phyloP scores from a whole-genome alignment of 2,329 filamentous ascomycete genomes.

The Sporothrix curviconia region DNA sequence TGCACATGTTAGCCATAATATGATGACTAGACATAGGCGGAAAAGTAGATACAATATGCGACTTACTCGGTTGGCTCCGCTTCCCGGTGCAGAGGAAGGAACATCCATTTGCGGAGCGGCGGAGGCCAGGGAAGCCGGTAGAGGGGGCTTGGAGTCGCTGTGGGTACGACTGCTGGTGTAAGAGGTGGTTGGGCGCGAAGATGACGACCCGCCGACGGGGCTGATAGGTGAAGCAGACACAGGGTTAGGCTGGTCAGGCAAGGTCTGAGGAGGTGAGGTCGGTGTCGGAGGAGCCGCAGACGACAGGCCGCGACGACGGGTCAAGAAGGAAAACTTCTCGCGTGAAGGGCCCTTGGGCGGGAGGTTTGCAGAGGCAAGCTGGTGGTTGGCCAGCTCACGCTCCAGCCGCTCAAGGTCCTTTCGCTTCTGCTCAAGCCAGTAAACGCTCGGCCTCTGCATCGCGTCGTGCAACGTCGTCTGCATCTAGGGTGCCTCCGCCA shows the following conservation, averaged over 20 bases:
- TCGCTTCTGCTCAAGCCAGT: constrained; percentile 43
- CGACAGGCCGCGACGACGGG: constrained; percentile 31
- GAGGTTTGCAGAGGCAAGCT: constrained; percentile 21
- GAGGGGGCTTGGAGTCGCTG: constrained; percentile 20
- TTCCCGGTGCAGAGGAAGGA: constrained; percentile 73
- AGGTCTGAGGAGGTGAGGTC: constrained; percentile 17
- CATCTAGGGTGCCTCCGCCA: constrained; percentile 28
- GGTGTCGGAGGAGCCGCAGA: constrained; percentile 1
- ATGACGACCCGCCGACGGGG: constrained; percentile 29
- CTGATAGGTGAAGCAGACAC: background rate
- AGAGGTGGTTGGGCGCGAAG: constrained; percentile 21
- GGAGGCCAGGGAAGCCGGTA: background rate
- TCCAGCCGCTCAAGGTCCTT: constrained; percentile 41
- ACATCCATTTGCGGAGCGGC: constrained; percentile 53
- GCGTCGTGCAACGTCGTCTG: constrained; percentile 35
- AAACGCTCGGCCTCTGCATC: constrained; percentile 44
- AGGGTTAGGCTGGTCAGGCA: background rate
- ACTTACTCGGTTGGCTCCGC: constrained; percentile 48
- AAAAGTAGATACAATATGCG: too few relatives aligned
- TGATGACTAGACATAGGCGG: too few relatives aligned
- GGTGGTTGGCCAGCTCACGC: constrained; percentile 34
- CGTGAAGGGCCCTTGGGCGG: constrained; percentile 36
- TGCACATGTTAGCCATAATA: constrained; percentile 21
- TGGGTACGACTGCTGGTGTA: constrained; percentile 29
- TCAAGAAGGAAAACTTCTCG: constrained; percentile 43